Evolutionary conservation across 176 grass and related monocot species (phyloP), one percentile per base, ranked within the genome.

Genomic region (Oryza coarctata): DNA sequence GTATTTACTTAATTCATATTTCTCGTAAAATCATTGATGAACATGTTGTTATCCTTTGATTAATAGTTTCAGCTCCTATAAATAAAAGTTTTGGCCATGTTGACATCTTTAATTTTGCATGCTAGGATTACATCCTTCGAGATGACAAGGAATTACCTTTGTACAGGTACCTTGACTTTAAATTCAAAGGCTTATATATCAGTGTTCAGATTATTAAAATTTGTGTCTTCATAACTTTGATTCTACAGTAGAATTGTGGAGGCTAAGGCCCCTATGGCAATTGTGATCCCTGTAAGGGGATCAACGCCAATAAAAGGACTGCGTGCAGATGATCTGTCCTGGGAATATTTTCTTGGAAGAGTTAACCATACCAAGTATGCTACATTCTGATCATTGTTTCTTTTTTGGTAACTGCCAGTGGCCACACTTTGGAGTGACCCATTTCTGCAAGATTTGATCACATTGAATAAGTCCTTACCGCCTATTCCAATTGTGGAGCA

Each of bases 341-440:
- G 96, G 96, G 84, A 93, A 82, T 87, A 98, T 80, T 98, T 98
- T 73, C 86, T 98, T 78, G 88, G 79, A 82, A 89, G 86, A 87
- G 87, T 84, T n/a, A 69, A 85, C 44, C 39, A 2, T 82, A 65
- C 80, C 2, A 77, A 76, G 96, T 98, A 84, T 58, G 90, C 75
- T 71, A 77, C 49, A 63, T 79, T 88, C 44, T 71, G 26, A 74
- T 22, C 26, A 68, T 79, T 2, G 14, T 60, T 2, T 76, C 80
- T 91, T n/a, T 33, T 80, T 1, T 88, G 25, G 47, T 63, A 68
- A 62, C 15, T 58, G n/a, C n/a, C n/a, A n/a, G n/a, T n/a, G 31
- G 32, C 7, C 6, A 36, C 45, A 45, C 23, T 79, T 79, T 72
- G 40, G 32, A 29, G 66, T 67, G 12, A 74, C 22, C 2, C 25